Base-by-base conservation (phyloP, 768 basidiomycete species). In the Cyclocybe cylindracea region DNA sequence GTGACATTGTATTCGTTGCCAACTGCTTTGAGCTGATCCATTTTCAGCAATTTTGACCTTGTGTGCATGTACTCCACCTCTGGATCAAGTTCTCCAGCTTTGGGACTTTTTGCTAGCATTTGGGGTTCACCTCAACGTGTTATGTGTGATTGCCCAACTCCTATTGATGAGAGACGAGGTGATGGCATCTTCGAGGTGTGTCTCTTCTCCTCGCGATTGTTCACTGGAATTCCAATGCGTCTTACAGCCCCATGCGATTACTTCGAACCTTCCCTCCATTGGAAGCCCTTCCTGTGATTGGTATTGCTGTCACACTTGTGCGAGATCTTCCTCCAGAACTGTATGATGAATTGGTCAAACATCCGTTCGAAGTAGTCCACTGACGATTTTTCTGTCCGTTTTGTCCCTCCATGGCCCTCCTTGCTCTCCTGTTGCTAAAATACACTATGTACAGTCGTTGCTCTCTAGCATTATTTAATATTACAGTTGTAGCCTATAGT, bases 81-180 rank as follows among this genome's bases (percentile, higher is more conserved):
- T 99, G 8, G 90, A 94, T 64, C 91, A 98, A 72, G 96, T 98
- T 19, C 77, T 99, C 29, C 87, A 87, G 57, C 73, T 99, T 47
- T 99, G 97, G 96, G 97, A 99, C 68, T 99, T 98, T 65, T 79
- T 99, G 7, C 78, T 99, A 24, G 93, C 96, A 3, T 98, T 95
- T 63, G 97, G 97, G 10, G 91, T 95, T 18, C 97, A 98, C 63
- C 78, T 99, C 14, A 99, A 99, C 62, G 88, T 99, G 9, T 77
- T 99, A 11, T 98, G 95, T 63, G 94, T 98, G 3, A 98, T 98
- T 54, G 96, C 97, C 6, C 97, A 98, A 62, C 72, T 99, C 4
- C 67, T 95, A 3, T 80, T 96, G 9, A 96, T 98, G 70, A 78
- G 94, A 52, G 88, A 91, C 40, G 91, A 94, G 41, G 83, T 99